phyloP scores from a whole-genome alignment of 306 rosid species.

The Rosa persica region DNA sequence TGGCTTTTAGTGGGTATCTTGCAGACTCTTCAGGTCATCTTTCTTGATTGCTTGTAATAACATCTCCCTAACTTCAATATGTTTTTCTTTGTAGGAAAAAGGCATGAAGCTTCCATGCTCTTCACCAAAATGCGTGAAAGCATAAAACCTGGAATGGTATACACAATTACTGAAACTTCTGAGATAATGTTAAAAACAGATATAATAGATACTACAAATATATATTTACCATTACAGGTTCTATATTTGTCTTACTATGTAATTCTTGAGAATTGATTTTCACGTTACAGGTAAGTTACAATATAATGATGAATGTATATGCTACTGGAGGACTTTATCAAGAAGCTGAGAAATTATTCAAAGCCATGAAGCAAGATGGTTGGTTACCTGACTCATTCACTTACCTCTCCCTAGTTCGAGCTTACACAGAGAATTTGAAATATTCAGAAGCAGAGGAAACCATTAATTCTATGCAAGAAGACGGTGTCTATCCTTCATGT shows the following conservation, averaged over 20 bases:
- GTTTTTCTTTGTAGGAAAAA: constrained; percentile 57
- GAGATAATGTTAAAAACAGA: neutral
- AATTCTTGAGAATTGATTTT: constrained; percentile 1
- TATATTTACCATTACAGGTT: neutral
- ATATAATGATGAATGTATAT: constrained; percentile 79
- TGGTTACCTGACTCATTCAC: constrained; percentile 66
- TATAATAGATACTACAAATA: neutral
- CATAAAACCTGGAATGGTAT: constrained; percentile 81
- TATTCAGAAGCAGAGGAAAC: constrained; percentile 69
- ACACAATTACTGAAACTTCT: neutral
- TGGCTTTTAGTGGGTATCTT: neutral
- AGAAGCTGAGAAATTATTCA: constrained; percentile 62
- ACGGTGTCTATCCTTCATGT: constrained; percentile 64
- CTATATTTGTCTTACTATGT: neutral
- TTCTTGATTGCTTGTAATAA: neutral
- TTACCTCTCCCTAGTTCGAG: constrained; percentile 71
- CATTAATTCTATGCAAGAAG: constrained; percentile 55
- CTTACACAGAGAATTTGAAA: constrained; percentile 55
- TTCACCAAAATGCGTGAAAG: constrained; percentile 78
- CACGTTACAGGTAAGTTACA: constrained; percentile 70
- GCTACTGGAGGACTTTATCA: constrained; percentile 66
- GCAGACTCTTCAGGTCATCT: neutral
- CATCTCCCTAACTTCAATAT: neutral
- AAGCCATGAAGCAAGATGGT: constrained; percentile 63
- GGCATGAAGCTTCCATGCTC: constrained; percentile 63